Evolutionary conservation across 2,329 filamentous ascomycete genomes (phyloP).

Genomic region (Ascochyta pisi): DNA sequence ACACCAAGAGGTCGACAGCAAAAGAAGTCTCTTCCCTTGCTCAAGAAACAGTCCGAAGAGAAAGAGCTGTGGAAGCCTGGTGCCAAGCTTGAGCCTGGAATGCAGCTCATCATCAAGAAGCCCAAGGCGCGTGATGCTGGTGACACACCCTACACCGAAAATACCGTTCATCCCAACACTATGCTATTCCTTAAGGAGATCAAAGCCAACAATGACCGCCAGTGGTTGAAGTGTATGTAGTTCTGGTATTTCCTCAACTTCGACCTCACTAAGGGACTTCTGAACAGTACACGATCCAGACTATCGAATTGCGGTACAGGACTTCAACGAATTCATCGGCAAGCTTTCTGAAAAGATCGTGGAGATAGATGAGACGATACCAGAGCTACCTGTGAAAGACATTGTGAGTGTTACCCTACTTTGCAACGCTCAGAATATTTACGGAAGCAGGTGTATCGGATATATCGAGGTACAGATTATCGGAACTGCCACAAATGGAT

Average conservation of each 20-base stretch:
- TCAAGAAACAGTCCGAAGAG: conserved; percentile 43
- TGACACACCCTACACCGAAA: conserved; percentile 62
- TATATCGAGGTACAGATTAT: conserved; percentile 65
- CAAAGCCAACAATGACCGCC: conserved; percentile 65
- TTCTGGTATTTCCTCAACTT: background rate
- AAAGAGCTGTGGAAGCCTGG: conserved; percentile 64
- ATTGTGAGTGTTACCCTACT: conserved; percentile 58
- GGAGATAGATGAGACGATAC: conserved; percentile 79
- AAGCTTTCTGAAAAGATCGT: conserved; percentile 73
- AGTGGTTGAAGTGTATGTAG: conserved; percentile 68
- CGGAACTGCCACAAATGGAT: background rate
- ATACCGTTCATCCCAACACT: conserved; percentile 69
- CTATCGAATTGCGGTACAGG: conserved; percentile 77
- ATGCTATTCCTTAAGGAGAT: conserved; percentile 66
- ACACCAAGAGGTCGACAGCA: conserved; percentile 26
- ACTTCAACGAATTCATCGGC: conserved; percentile 82
- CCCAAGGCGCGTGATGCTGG: conserved; percentile 68
- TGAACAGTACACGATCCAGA: conserved; percentile 76
- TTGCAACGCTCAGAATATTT: conserved; percentile 3
- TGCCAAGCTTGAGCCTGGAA: conserved; percentile 64
- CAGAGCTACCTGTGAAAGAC: conserved; percentile 85
- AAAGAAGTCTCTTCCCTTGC: conserved; percentile 33
- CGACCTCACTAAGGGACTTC: conserved; percentile 19
- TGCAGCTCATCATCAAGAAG: conserved; percentile 67
- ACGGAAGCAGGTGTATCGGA: conserved; percentile 71